Evolutionary conservation across 2,329 filamentous ascomycete genomes (phyloP), one percentile per base, ranked within the genome.

Genomic region (Nectriaceae sp.): DNA sequence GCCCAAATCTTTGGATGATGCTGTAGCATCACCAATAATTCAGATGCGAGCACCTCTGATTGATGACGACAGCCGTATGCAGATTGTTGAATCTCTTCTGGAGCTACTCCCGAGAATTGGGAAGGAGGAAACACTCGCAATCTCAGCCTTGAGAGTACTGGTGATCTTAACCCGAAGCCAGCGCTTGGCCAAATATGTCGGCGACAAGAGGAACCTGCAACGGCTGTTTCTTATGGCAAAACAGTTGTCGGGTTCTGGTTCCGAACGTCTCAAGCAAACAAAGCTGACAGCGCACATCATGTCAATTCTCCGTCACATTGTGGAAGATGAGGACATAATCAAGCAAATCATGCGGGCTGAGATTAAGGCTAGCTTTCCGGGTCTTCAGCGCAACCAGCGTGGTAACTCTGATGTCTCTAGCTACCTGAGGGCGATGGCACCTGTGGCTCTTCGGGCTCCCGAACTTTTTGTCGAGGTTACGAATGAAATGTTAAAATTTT

Each of bases 201-300:
- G 90, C 4, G 88, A 96, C 65, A 96, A 91, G 73, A 88, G 86
- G 65, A 95, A 96, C 60, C 77, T 99, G 41, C 89, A 94, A 64
- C 83, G 90, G 21, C 76, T 99, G 19, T 97, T 99, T 69, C 82
- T 97, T 43, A 96, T 97, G 89, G 85, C 93, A 48, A 96, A 95
- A 68, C 93, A 97, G 67, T 82, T 97, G 50, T 86, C 90, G 18
- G 89, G 88, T 21, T 80, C 85, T 22, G 88, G 89, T 5, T 89
- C 90, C 22, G 82, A 88, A 46, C 86, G 87, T 46, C 79, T 99
- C 10, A 77, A 73, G 52, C 76, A 79, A 35, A 76, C 73, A 2
- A 75, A 74, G 44, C 71, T 82, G 33, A 74, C 76, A 3, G 68
- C 75, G 19, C 80, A 87, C 48, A 87, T 96, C 61, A 87, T 97